These are phyloP conservation scores for Grifola frondosa DNA, from an alignment of 1,284 basidiomycete genomes.

Conservation along the genomic window DNA sequence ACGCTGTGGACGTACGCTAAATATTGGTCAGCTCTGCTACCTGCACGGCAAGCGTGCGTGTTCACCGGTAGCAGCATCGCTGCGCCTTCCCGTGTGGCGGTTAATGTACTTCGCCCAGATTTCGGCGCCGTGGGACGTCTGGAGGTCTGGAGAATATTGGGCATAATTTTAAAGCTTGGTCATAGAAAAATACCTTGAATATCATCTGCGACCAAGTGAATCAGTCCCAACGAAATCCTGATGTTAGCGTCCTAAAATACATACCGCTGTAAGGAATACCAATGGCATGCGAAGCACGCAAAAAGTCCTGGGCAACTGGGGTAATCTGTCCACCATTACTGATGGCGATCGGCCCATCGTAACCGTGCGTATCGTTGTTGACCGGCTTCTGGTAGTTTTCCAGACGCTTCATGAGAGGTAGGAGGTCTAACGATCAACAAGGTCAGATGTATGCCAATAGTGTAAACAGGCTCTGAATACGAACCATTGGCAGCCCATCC, in stretches of 20 bases:
- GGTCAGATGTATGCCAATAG: not conserved
- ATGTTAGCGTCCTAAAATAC: slow-evolving; percentile 19
- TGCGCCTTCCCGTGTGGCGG: slow-evolving; percentile 67
- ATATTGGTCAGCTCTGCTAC: slow-evolving; percentile 2
- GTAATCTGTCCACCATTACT: slow-evolving; percentile 64
- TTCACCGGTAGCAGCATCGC: slow-evolving; percentile 72
- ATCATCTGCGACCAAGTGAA: slow-evolving; percentile 47
- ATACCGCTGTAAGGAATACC: slow-evolving; percentile 67
- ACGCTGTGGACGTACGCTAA: slow-evolving; percentile 70
- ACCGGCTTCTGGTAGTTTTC: slow-evolving; percentile 75
- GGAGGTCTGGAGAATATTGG: slow-evolving; percentile 41
- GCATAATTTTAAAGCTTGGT: not conserved
- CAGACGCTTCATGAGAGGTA: slow-evolving; percentile 73
- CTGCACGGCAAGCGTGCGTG: slow-evolving; percentile 11
- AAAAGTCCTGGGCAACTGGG: slow-evolving; percentile 66
- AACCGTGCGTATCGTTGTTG: slow-evolving; percentile 60
- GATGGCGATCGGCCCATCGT: slow-evolving; percentile 70
- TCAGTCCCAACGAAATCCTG: not conserved
- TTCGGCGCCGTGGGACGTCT: slow-evolving; percentile 63
- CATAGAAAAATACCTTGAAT: slow-evolving; percentile 45
- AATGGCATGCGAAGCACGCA: slow-evolving; percentile 60
- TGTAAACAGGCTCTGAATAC: slow-evolving; percentile 5
- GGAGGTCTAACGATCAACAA: slow-evolving; percentile 45
- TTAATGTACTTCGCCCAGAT: slow-evolving; percentile 80
- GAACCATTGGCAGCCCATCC: slow-evolving; percentile 65